phyloP scores from a whole-genome alignment of 2,329 filamentous ascomycete genomes.

The Fusarium azukiicola region DNA sequence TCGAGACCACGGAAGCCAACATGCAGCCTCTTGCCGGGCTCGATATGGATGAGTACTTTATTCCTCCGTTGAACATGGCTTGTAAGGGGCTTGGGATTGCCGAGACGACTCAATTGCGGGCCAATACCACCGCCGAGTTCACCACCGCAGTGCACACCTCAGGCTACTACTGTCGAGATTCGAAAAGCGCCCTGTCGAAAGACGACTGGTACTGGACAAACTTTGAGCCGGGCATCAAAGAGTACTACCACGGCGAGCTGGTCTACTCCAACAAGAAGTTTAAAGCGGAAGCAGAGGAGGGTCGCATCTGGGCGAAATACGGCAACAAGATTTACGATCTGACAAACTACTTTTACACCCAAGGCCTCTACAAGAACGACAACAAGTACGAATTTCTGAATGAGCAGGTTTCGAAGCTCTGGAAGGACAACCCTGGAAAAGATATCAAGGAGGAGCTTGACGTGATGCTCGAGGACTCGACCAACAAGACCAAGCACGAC shows the following conservation, averaged over 20 bases:
- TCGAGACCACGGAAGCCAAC: constrained; percentile 77
- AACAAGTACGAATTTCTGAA: constrained; percentile 87
- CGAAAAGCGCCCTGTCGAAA: constrained; percentile 78
- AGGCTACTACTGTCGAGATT: constrained; percentile 78
- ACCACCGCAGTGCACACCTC: constrained; percentile 84
- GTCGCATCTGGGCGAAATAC: constrained; percentile 90
- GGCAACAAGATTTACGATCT: constrained; percentile 91
- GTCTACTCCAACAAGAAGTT: constrained; percentile 84
- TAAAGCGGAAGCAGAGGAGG: constrained; percentile 81
- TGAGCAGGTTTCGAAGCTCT: constrained; percentile 80
- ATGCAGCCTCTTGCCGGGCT: constrained; percentile 91
- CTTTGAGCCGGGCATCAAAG: constrained; percentile 90
- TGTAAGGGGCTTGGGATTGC: constrained; percentile 87
- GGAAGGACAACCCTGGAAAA: constrained; percentile 87
- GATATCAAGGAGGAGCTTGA: constrained; percentile 87
- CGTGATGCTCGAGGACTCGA: constrained; percentile 69
- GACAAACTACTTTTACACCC: constrained; percentile 93
- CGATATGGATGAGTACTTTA: constrained; percentile 91
- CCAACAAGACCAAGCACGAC: constrained; percentile 73
- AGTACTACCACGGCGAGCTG: constrained; percentile 93
- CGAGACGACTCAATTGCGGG: constrained; percentile 75
- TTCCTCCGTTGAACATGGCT: constrained; percentile 86
- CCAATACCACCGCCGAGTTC: constrained; percentile 82
- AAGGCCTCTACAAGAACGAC: constrained; percentile 76
- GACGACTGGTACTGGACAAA: constrained; percentile 88